Evolutionary conservation across 441 rosid genomes (phyloP), one percentile per base, ranked within the genome.

Genomic region (Corymbia calophylla): DNA sequence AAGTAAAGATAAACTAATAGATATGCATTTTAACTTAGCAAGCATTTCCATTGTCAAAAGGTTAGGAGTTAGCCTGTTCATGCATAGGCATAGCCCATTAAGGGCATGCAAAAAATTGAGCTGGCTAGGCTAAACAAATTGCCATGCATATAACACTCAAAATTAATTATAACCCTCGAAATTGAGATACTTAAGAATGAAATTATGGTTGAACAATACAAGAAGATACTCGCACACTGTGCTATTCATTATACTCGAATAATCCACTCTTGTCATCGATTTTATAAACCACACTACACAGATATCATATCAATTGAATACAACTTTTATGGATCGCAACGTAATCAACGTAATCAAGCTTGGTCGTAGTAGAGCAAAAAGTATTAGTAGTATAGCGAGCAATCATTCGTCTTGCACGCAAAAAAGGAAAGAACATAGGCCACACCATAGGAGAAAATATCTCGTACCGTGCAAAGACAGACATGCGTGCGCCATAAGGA

Each of bases 271-370:
- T 23, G 44, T 25, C 6, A 77, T 44, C n/a, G 23, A 7, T 77
- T 77, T 17, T 44, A 0, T n/a, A 12, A 5, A 77, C 23, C n/a
- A 44, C 29, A 9, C 5, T 0, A 6, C 51, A 77, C 2, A 23
- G 51, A 77, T 15, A 77, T 77, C 9, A 3, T 7, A 44, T 77
- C 0, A 18, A 12, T 13, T 10, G 51, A 44, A 77, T 44, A 44
- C 1, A 44, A 77, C n/a, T 70, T 44, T 44, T 77, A 44, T 0
- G n/a, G 0, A 44, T 77, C 18, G 8, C 14, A 44, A 23, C 53
- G 12, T 25, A 23, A 23, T 8, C 14, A 44, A 23, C 53, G 12
- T 25, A 23, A 23, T 8, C 51, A 77, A 23, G 51, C n/a, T 23
- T 44, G n/a, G n/a, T 23, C n/a, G 7, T 23, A 4, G 53, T 15